Base-by-base conservation (phyloP, 305 asterid species). In the Fraxinus paxiana region DNA sequence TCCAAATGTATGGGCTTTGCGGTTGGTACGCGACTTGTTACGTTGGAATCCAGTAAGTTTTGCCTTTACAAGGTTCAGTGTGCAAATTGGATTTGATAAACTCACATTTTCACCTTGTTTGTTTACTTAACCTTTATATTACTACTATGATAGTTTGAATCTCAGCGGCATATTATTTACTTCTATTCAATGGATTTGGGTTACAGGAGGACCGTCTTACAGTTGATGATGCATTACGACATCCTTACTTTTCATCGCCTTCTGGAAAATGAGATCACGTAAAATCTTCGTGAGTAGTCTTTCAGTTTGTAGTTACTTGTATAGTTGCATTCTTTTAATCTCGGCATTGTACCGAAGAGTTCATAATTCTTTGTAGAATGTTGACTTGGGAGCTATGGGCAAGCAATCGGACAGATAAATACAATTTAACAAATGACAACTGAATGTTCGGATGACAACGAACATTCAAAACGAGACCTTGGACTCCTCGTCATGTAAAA, bases 11-110 rank as follows among this genome's bases (percentile, higher is more conserved):
- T 86, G 87, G 94, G 96, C 96, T 35, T 77, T 96, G 90, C 92
- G 98, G 61, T 84, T 96, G 75, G 98, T 91, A 33, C 98, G 98
- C 24, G 97, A 91, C 81, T 86, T 96, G 81, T 82, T 96, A 78
- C 87, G 81, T 30, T 96, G 99, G 99, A 88, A 94, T 87, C 98
- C 98, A 1, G 99, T 96, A 89, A 96, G 98, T 87, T 82, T 70
- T 35, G 20, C 12, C 76, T 75, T 78, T 80, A 7, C 48, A 51
- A 59, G 41, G 46, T 83, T 74, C 51, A 77, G 24, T 56, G 76
- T 54, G 31, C 51, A 22, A 74, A 31, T 30, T 79, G 26, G 17
- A 61, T 61, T 33, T 28, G 18, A 30, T n/a, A 61, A 24, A 56
- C 30, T 56, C 12, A 2, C 30, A 2, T 59, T 7, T 33, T 72